Conservation (phyloP, 306 rosid genomes). For the Cucumis hystrix region DNA sequence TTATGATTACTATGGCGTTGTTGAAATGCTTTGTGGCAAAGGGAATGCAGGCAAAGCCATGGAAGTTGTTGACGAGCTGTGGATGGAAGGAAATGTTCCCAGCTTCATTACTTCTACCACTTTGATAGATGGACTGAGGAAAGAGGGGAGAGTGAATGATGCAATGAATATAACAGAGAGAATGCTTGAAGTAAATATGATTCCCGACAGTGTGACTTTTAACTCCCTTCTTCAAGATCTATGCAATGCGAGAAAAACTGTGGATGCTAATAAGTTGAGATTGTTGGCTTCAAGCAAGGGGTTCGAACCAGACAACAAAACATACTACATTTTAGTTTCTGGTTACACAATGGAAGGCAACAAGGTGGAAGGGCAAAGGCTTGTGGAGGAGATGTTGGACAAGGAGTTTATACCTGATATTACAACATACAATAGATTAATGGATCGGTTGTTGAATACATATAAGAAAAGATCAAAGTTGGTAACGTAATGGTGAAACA, state of each 20-base stretch:
- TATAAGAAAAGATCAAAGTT: neutral
- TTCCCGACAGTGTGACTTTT: constrained; percentile 29
- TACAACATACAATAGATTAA: constrained; percentile 50
- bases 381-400: constrained; percentile 80
- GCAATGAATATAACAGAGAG: constrained; percentile 31
- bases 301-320: constrained; percentile 38
- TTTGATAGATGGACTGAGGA: constrained; percentile 65
- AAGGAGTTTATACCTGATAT: constrained; percentile 58
- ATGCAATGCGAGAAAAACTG: constrained; percentile 36
- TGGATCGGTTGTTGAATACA: constrained; percentile 28
- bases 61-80: constrained; percentile 52
- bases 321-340: constrained; percentile 38
- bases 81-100: constrained; percentile 46
- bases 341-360: constrained; percentile 47
- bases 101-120: constrained; percentile 51
- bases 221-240: constrained; percentile 5
- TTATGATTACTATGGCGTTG: constrained; percentile 52
- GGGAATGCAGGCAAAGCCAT: constrained; percentile 35
- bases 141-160: constrained; percentile 29
- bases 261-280: constrained; percentile 53
- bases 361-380: constrained; percentile 29
- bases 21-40: constrained; percentile 36
- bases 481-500: neutral
- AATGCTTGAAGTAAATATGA: constrained; percentile 46
- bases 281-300: constrained; percentile 52